Evolutionary conservation across 1,139 yeast species (phyloP), one percentile per base, ranked within the genome.

Genomic region (Barnettozyma hawaiiensis): DNA sequence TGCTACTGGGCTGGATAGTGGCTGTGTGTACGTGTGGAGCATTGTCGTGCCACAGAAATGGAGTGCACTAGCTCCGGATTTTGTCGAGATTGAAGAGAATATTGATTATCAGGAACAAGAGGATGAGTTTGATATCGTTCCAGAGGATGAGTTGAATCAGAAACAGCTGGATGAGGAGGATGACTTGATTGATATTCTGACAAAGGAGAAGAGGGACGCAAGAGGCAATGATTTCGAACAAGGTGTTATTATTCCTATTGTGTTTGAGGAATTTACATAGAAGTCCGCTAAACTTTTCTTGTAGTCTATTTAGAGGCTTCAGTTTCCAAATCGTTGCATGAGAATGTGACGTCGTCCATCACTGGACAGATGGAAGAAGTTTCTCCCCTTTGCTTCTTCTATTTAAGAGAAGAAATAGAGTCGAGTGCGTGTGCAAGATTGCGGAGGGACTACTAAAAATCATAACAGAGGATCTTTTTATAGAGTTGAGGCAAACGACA

Each of bases 1-100:
- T 9, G 85, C 96, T n/a, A 85, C 87, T 16, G 97, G 97, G 0
- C 66, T 86, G 40, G 97, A 90, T 57, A 75, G 86, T 31, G 97
- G 97, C 1, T 71, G 78, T 22, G 74, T 90, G 1, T 89, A 86
- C 59, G 61, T 85, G 39, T 92, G 97, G 97, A 78, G 85, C 43
- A 76, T 86, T 15, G 77, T 76, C 36, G 78, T 85, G 31, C 95
- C 95, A 1, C 97, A 89, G 56, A 85, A 86, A 63, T 90, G 98
- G 98, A 84, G 95, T 62, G 96, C 97, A 0, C 69, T 90, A 52
- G 97, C 97, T 0, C 97, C 97, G 0, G 98, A 92, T 62, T 90
- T 92, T 60, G 95, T 85, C 42, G 97, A 90, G 60, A 81, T 90
- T 34, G 97, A 90, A 59, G 96, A 90, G 57, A 90, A 89, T 57